These are phyloP conservation scores for Linanthus parryae DNA, from an alignment of 148 eudicot species.

Conservation along the genomic window DNA sequence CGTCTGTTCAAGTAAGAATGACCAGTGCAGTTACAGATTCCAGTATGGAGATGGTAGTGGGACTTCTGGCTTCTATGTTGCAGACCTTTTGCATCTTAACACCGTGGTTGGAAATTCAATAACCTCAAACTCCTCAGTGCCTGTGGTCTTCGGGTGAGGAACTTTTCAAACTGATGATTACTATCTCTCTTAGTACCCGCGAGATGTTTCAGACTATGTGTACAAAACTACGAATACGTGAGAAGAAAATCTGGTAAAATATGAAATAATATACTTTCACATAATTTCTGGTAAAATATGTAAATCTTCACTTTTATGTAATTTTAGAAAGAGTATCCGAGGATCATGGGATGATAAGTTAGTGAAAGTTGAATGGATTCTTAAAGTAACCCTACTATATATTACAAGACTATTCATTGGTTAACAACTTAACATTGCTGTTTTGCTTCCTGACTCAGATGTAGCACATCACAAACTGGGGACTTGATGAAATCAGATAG, in stretches of 20 bases:
- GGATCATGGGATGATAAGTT: too few relatives aligned
- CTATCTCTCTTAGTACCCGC: too few relatives aligned
- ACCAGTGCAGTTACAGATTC: constrained; percentile 75
- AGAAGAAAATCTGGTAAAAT: background rate
- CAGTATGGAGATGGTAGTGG: constrained; percentile 98
- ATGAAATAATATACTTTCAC: background rate
- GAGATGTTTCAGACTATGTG: too few relatives aligned
- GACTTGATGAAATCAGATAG: constrained; percentile 84
- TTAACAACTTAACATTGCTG: background rate
- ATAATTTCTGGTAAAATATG: background rate
- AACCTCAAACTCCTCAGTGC: constrained; percentile 54
- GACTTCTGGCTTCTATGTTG: constrained; percentile 69
- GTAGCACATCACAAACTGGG: constrained; percentile 79
- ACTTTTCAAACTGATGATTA: background rate
- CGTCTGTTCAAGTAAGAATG: constrained; percentile 48
- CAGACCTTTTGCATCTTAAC: constrained; percentile 60
- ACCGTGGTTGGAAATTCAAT: constrained; percentile 47
- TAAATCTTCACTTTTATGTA: too few relatives aligned
- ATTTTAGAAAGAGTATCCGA: too few relatives aligned
- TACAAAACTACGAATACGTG: too few relatives aligned
- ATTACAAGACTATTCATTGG: too few relatives aligned
- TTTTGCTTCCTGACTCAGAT: constrained; percentile 51
- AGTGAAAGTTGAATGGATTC: too few relatives aligned
- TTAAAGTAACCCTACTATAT: too few relatives aligned
- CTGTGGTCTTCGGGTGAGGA: constrained; percentile 76